Evolutionary conservation across 352 stramenopile species (phyloP).

Genomic region (Elongisporangium undulatum): DNA sequence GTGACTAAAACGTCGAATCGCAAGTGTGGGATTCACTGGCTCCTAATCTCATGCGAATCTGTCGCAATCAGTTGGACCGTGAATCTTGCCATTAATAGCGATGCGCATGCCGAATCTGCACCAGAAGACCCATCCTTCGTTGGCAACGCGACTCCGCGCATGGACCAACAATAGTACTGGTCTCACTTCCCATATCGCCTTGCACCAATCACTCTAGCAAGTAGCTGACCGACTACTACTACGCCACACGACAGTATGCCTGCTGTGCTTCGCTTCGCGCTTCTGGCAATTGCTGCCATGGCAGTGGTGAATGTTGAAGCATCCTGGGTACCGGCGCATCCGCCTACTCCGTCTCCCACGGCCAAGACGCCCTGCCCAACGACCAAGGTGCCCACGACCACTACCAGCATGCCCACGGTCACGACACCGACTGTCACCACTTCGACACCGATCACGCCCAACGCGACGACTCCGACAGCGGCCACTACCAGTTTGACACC

Average conservation of each 20-base stretch:
- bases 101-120: neutral
- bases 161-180: neutral
- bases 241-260: neutral
- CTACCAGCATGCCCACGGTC: too few relatives aligned
- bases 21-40: neutral
- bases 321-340: neutral
- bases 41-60: neutral
- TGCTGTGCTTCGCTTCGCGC: neutral
- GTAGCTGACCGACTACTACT: neutral
- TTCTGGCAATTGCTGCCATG: neutral
- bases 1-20: neutral
- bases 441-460: neutral
- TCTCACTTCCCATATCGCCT: neutral
- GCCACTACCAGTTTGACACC: neutral
- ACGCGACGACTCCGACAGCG: neutral
- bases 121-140: neutral
- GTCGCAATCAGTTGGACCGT: neutral
- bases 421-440: too few relatives aligned
- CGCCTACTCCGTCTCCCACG: neutral
- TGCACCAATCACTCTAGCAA: neutral
- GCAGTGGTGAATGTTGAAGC: neutral
- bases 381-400: neutral
- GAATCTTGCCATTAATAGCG: neutral
- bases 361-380: neutral
- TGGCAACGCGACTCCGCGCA: neutral